Base-by-base conservation (phyloP, 2,329 filamentous ascomycete species). In the Aspergillus chevalieri region DNA sequence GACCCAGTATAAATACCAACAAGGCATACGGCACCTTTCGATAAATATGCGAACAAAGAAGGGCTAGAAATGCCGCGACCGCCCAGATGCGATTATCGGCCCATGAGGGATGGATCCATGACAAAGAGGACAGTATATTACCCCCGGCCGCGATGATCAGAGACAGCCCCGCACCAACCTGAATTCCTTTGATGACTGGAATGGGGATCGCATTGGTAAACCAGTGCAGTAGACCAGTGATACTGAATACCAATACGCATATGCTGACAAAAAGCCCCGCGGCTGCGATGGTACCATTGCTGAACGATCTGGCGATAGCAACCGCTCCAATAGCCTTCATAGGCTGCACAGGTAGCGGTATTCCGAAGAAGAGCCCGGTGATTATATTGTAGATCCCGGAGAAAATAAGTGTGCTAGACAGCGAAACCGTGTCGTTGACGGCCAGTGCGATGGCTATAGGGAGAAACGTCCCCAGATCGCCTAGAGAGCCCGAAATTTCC, bases 111-210 rank as follows among this genome's bases (percentile, higher is more conserved):
- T 71, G 65, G 1, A 76, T 71, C 89, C 89, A 95, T 10, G 76
- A 74, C 3, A 95, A 75, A 2, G 82, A 82, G 15, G 78, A 74
- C 10, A 93, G 76, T 50, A 94, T 78, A 43, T 75, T 79, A 0
- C 78, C 75, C 3, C 88, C 89, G 6, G 89, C 88, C 10, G 87
- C 86, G 50, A 95, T 78, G 47, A 90, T 80, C 14, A 97, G 78
- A 14, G 86, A 89, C 44, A 97, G 75, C 1, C 92, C 92, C 4
- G 92, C 92, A 34, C 92, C 92, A 44, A 96, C 82, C 70, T 97
- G 93, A 57, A 97, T 96, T 26, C 92, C 92, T 65, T 95, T 95
- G 47, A 97, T 85, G 0, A 97, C 86, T 0, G 91, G 88, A 12
- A 91, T 81, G 0, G 92, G 92, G 7, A 94, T 86, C 12, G 84